Evolutionary conservation across 768 basidiomycete species (phyloP), one percentile per base, ranked within the genome.

Genomic region (Podaxis sp.): DNA sequence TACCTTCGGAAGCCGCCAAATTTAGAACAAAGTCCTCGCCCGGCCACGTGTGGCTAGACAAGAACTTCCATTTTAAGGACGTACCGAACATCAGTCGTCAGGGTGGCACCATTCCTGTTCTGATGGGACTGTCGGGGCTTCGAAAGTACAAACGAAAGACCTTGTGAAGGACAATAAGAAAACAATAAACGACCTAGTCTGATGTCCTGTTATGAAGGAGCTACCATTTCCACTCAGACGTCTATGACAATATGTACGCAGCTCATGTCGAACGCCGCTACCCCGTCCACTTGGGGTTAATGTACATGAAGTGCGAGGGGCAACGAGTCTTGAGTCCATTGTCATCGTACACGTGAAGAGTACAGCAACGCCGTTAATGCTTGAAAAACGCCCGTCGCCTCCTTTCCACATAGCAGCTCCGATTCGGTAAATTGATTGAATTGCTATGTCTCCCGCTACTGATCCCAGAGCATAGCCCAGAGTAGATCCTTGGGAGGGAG

Each of bases 41-140:
- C 25, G 36, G 52, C 59, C 59, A 61, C 59, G 59, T 54, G 59
- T 9, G 47, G 47, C 35, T 46, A 36, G 18, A 61, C 59, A 61
- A 61, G 44, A 18, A 32, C 46, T 61, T 48, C 59, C 59, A 48
- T 55, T 61, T 38, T 35, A 23, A 44, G 25, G 23, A 35, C 16
- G 5, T 7, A 46, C 59, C 59, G 59, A 59, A 46, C 59, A 59
- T 44, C 21, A 44, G 51, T 53, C 27, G 42, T 46, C 59, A 60
- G 27, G 42, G 28, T 57, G 18, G 46, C 37, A 50, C 11, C 46
- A 57, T 35, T 36, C 46, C 35, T 21, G 11, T 16, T 40, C 59
- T 54, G 59, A 60, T 60, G 59, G 50, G 51, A 36, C 32, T 16
- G 47, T 46, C 59, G 40, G 38, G 48, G 28, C 14, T 35, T 48